These are phyloP conservation scores for Blakeslea trispora DNA, from an alignment of 371 early-diverging fungal genomes.

Conservation along the genomic window DNA sequence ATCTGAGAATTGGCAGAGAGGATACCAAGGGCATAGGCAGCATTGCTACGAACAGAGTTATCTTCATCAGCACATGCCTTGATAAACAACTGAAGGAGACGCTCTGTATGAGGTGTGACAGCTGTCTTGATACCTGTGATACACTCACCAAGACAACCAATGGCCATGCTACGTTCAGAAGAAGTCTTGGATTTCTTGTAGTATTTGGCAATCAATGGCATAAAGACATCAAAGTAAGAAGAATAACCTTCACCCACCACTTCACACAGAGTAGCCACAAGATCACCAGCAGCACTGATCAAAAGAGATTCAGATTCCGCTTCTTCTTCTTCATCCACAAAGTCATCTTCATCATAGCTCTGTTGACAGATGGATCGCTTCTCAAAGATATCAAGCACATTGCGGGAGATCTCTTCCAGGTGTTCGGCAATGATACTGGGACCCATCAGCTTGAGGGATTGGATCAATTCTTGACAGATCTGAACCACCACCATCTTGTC, in stretches of 20 bases:
- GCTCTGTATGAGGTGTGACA: conserved; percentile 79
- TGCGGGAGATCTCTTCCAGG: conserved; percentile 59
- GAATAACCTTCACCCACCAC: conserved; percentile 76
- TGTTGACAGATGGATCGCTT: conserved; percentile 86
- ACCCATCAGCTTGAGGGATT: conserved; percentile 73
- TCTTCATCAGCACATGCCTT: conserved; percentile 76
- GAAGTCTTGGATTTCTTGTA: conserved; percentile 73
- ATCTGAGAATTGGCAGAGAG: conserved; percentile 68
- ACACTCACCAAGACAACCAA: conserved; percentile 87
- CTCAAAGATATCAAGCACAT: conserved; percentile 71
- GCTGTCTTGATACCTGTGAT: conserved; percentile 72
- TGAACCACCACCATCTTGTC: conserved; percentile 81
- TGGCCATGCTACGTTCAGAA: conserved; percentile 87
- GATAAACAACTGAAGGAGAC: conserved; percentile 63
- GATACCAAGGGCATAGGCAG: conserved; percentile 82
- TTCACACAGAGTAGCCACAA: conserved; percentile 76
- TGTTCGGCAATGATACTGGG: conserved; percentile 76
- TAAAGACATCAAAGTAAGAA: conserved; percentile 71
- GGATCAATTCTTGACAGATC: conserved; percentile 71
- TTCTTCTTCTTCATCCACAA: conserved; percentile 79
- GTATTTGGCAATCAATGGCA: conserved; percentile 82
- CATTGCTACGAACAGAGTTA: conserved; percentile 84
- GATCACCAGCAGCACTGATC: conserved; percentile 81
- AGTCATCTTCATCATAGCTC: conserved; percentile 70
- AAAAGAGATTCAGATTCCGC: conserved; percentile 84